Base-by-base conservation (phyloP, 129 eudicot species). In the Sambucus nigra region DNA sequence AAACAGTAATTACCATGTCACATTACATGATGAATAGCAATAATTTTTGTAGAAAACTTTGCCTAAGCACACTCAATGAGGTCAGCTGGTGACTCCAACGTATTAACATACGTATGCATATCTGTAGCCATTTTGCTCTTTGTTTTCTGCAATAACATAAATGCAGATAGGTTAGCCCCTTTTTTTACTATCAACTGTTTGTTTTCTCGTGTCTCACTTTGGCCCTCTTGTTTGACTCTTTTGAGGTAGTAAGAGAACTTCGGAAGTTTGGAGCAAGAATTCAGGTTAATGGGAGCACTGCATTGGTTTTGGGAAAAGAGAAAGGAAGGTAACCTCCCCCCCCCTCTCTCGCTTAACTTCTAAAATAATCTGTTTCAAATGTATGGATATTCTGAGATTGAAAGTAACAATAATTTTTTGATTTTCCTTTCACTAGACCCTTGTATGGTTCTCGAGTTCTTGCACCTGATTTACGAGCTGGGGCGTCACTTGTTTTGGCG, bases 391-490 rank as follows among this genome's bases (percentile, higher is more conserved):
- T 7, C 42, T 7, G 23, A 24, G 2, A n/a, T 24, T 47, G 19
- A 23, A 13, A 41, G n/a, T 5, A 23, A 59, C 19, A 11, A 7
- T 41, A 11, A 12, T 27, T 41, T 24, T n/a, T 16, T 13, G n/a
- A n/a, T n/a, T n/a, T n/a, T n/a, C n/a, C n/a, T n/a, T 57, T 17
- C 38, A 13, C 51, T 46, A 66, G 72, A 10, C 17, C 39, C 15
- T 31, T 57, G 16, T 40, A 32, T 33, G 73, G 73, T 35, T 23
- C 53, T 35, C 28, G 47, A 1, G 73, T 67, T 35, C 4, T 5
- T 25, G 66, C 66, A 5, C 18, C 50, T 48, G 66, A 67, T 32
- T 40, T 67, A 29, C 19, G 66, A 46, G 71, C 63, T 8, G 71
- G 71, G 32, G 32, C 10, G 29, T 21, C 71, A 29, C 33, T 65